Base-by-base conservation (phyloP, 202 grass and related monocot species). In the Alloteropsis angusta region DNA sequence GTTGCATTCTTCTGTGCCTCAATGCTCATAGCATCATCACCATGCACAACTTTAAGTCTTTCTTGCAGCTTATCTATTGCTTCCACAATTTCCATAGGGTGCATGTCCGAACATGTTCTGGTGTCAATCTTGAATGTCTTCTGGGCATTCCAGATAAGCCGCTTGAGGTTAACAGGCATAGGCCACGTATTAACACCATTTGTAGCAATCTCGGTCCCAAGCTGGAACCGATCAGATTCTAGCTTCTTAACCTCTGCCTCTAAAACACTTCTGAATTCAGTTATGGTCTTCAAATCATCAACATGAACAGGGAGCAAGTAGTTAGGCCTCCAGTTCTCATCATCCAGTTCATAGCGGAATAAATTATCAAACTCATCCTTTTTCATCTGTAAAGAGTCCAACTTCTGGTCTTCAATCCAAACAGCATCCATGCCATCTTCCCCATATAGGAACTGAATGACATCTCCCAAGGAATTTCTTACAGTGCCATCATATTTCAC, bases 1-100 rank as follows among this genome's bases (percentile, higher is more conserved):
- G 95, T 98, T 21, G 95, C 95, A 55, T 98, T 98, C 87, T 98
- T 98, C 85, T 98, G 95, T 67, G 92, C 95, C 72, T 94, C 89
- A 63, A 90, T 88, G 66, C 95, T 98, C 83, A 94, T 83, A 74
- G 83, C 83, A 87, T 98, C 92, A 63, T 94, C 92, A 78, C 95
- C 92, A 73, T 92, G 87, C 30, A 98, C 95, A 73, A 95, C 95
- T 71, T 89, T 95, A 28, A 95, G 78, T 58, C 95, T 94, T 86
- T 98, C 95, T 85, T 92, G 91, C 39, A 93, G 85, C 65, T 98
- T 98, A 89, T 98, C 95, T 62, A 91, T 89, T 38, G 92, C 95
- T 78, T 98, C 95, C 49, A 98, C 92, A 90, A 98, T 98, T 85
- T 98, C 95, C 84, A 98, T 95, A 7, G 95, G 95, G 64, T 94